Percentiles rank a stretch among this genome's conserved stretches.
phyloP scores from a whole-genome alignment of 805 yeast species.

The Pichia deserticola region DNA sequence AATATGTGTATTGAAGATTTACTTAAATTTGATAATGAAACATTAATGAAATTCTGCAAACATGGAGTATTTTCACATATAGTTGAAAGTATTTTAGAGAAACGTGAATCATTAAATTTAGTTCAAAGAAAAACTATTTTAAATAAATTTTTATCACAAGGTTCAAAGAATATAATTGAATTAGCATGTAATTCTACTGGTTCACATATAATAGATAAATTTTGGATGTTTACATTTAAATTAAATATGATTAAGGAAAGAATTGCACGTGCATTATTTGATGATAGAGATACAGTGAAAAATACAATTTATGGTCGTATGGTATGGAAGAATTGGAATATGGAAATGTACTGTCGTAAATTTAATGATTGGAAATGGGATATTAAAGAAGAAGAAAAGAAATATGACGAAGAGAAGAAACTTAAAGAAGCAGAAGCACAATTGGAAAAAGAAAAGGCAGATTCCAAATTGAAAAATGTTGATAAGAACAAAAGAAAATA shows the following conservation, averaged over 20 bases:
- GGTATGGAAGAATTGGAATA: constrained; percentile 93
- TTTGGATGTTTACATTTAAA: constrained; percentile 73
- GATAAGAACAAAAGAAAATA: background rate
- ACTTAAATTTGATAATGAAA: constrained; percentile 51
- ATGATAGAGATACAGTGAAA: constrained; percentile 61
- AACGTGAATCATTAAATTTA: constrained; percentile 37
- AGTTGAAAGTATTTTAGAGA: constrained; percentile 54
- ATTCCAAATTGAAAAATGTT: background rate
- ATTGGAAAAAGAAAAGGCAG: background rate
- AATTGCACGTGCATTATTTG: constrained; percentile 59
- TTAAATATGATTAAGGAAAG: constrained; percentile 82
- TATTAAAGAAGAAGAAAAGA: constrained; percentile 46
- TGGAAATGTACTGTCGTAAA: constrained; percentile 72
- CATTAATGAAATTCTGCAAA: constrained; percentile 63
- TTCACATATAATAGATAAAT: constrained; percentile 79
- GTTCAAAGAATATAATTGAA: constrained; percentile 55
- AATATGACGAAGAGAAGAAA: constrained; percentile 14
- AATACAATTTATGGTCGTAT: constrained; percentile 80
- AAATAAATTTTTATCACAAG: constrained; percentile 48
- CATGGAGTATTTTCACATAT: constrained; percentile 92
- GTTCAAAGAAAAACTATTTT: constrained; percentile 57
- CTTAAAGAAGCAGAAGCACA: background rate
- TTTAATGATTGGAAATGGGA: constrained; percentile 75
- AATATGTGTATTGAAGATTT: constrained; percentile 52
- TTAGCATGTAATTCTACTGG: constrained; percentile 83